phyloP scores from a whole-genome alignment of 2,329 filamentous ascomycete genomes.

The Apiospora aurea region DNA sequence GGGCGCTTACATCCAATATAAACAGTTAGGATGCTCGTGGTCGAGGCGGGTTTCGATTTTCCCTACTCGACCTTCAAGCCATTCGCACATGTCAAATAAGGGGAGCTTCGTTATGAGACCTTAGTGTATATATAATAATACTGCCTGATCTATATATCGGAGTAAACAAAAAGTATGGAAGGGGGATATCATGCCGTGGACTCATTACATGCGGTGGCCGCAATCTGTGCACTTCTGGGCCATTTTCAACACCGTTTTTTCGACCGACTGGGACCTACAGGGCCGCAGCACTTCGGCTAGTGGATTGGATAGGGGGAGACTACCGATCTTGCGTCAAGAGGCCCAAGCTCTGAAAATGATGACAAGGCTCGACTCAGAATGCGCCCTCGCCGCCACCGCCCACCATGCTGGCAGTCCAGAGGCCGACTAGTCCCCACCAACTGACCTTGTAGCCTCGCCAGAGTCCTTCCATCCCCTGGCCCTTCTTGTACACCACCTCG shows the following conservation, averaged over 20 bases:
- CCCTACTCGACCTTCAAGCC: no score
- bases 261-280: background rate
- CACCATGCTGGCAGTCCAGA: conserved; percentile 74
- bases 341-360: no score
- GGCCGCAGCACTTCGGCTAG: background rate
- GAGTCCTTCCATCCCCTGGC: conserved; percentile 72
- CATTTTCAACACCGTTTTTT: conserved; percentile 1
- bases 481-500: conserved; percentile 59
- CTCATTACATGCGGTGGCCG: conserved; percentile 16
- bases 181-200: conserved; percentile 23
- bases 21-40: no score
- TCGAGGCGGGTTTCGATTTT: no score
- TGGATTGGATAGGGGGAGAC: no score
- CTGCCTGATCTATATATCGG: background rate
- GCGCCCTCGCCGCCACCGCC: conserved; percentile 68
- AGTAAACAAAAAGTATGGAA: conserved; percentile 23
- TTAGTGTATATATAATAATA: background rate
- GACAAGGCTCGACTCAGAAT: conserved; percentile 48
- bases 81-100: background rate
- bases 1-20: no score
- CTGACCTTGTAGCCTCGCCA: conserved; percentile 80
- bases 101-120: background rate
- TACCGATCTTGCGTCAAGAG: background rate
- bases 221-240: conserved; percentile 13
- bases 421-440: conserved; percentile 77